phyloP scores from a whole-genome alignment of 163 green algal genomes.

The Prototheca wickerhamii region DNA sequence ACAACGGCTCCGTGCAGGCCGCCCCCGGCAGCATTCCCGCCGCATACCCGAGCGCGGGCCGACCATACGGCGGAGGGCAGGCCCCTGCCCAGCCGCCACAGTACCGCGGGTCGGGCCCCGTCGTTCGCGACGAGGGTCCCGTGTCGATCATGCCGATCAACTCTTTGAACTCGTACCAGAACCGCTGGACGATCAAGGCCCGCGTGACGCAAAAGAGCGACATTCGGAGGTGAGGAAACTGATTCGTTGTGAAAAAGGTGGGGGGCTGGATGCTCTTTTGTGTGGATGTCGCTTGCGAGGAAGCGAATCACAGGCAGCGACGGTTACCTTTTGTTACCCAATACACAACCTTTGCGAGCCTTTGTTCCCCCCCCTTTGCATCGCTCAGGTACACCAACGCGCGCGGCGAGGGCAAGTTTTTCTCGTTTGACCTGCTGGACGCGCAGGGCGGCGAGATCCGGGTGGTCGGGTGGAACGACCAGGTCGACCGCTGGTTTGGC shows the following conservation, averaged over 20 bases:
- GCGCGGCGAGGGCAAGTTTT: slow-evolving; percentile 78
- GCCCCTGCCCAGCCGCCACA: slow-evolving; percentile 4
- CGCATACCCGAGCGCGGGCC: neutral
- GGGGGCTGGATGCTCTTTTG: slow-evolving; percentile 26
- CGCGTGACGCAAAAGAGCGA: slow-evolving; percentile 74
- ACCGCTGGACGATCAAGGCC: slow-evolving; percentile 83
- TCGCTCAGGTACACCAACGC: slow-evolving; percentile 68
- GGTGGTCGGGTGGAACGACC: slow-evolving; percentile 71
- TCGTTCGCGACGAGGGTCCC: slow-evolving; percentile 45
- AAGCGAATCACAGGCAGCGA: too few species aligned
- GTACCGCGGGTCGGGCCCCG: slow-evolving; percentile 27
- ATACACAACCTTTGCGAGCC: too few species aligned
- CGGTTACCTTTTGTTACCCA: too few species aligned
- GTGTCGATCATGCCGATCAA: slow-evolving; percentile 74
- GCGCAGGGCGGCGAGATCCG: slow-evolving; percentile 83
- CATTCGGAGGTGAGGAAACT: slow-evolving; percentile 57
- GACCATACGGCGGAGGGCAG: slow-evolving; percentile 3
- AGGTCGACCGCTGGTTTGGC: slow-evolving; percentile 29
- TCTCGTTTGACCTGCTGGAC: slow-evolving; percentile 93
- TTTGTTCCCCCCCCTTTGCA: too few species aligned
- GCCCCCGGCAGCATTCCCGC: neutral
- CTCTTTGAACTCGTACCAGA: slow-evolving; percentile 88
- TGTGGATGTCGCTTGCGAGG: neutral
- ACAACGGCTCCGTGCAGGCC: neutral
- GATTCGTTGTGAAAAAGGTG: slow-evolving; percentile 31